Percentiles rank a stretch among this genome's conserved stretches.
These are phyloP conservation scores for Suhomyces atakaporum DNA, from an alignment of 1,139 yeast genomes.

Conservation along the genomic window DNA sequence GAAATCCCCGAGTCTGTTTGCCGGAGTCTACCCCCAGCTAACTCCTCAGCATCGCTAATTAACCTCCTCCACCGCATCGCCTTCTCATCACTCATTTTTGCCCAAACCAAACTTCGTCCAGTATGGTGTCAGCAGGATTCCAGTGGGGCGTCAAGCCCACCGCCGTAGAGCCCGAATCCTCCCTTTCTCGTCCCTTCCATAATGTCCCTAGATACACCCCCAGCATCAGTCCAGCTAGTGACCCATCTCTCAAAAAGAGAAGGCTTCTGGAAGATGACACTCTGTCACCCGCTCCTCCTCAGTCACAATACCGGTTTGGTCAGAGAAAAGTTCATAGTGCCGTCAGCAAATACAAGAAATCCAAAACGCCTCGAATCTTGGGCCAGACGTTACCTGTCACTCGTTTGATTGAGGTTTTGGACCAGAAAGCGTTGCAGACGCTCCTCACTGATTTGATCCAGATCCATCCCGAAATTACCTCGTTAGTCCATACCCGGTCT, in stretches of 20 bases:
- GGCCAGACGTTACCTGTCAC: slow-evolving; percentile 59
- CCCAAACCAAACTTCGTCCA: too few relatives aligned
- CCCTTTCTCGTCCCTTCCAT: slow-evolving; percentile 3
- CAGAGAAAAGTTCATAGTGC: slow-evolving; percentile 11
- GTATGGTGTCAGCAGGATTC: slow-evolving; percentile 39
- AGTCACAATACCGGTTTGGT: slow-evolving; percentile 5
- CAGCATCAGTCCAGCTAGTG: slow-evolving; percentile 5
- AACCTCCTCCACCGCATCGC: too few relatives aligned
- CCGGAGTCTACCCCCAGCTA: too few relatives aligned
- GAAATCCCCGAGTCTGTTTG: too few relatives aligned
- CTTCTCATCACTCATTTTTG: too few relatives aligned
- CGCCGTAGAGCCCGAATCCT: too few relatives aligned
- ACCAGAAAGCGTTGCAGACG: slow-evolving; percentile 53
- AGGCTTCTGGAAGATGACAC: slow-evolving; percentile 19
- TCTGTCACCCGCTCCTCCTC: slow-evolving; percentile 7
- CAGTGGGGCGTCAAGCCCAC: slow-evolving; percentile 33
- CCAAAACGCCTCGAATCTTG: slow-evolving; percentile 43
- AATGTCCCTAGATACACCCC: slow-evolving; percentile 22
- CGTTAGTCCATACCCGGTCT: slow-evolving; percentile 52
- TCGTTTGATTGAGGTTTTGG: slow-evolving; percentile 68
- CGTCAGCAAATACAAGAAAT: slow-evolving; percentile 26
- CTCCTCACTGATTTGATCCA: slow-evolving; percentile 55
- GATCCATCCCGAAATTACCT: slow-evolving; percentile 62
- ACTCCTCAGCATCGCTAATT: too few relatives aligned
- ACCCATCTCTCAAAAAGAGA: slow-evolving; percentile 18